phyloP scores from a whole-genome alignment of 164 flowering plant genomes.

The Vitis riparia region DNA sequence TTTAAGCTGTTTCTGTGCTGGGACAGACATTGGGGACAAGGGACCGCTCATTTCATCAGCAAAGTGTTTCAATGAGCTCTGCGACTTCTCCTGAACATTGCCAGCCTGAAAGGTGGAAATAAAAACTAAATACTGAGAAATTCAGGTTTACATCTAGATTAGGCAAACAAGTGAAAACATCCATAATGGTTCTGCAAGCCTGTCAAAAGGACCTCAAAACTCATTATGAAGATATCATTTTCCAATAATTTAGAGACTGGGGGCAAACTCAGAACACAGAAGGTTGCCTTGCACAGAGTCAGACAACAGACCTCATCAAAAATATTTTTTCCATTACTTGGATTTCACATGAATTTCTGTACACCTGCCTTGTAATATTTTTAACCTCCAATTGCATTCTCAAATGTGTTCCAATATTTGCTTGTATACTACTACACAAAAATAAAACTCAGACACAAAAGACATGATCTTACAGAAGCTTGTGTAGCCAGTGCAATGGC shows the following conservation, averaged over 20 bases:
- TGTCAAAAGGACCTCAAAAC: neutral
- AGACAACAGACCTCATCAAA: neutral
- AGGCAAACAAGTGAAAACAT: neutral
- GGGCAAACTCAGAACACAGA: neutral
- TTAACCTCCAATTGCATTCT: neutral
- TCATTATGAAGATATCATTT: neutral
- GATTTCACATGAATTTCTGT: neutral
- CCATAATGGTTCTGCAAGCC: neutral
- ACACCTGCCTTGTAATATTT: too few relatives aligned
- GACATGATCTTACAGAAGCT: slow-evolving; percentile 52
- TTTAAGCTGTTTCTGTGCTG: slow-evolving; percentile 89
- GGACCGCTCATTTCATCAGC: slow-evolving; percentile 67
- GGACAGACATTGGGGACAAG: slow-evolving; percentile 68
- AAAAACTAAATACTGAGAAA: neutral
- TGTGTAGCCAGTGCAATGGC: slow-evolving; percentile 69
- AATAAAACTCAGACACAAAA: neutral
- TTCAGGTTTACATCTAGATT: neutral
- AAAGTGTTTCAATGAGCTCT: slow-evolving; percentile 58
- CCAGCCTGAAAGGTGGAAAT: slow-evolving; percentile 14
- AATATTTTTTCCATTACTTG: neutral
- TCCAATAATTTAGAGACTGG: neutral
- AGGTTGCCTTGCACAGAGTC: neutral
- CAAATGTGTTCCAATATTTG: neutral
- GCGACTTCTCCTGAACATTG: slow-evolving; percentile 50
- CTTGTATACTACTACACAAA: neutral